phyloP scores from a whole-genome alignment of 805 yeast genomes.

The Kluyveromyces aestuarii region DNA sequence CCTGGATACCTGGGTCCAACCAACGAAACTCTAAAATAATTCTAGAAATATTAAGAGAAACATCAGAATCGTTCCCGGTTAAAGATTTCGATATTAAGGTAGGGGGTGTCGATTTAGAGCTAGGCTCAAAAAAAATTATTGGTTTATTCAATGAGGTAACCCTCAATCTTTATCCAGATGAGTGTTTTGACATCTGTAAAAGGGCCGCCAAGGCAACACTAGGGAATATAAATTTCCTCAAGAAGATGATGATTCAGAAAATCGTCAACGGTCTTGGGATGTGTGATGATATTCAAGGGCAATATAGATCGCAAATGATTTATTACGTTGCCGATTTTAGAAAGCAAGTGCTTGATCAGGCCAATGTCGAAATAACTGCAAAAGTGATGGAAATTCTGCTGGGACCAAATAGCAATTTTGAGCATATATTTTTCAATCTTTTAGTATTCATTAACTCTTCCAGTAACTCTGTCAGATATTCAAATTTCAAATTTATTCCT shows the following conservation, averaged over 20 bases:
- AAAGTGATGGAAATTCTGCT: not conserved
- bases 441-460: not conserved
- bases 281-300: not conserved
- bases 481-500: not conserved
- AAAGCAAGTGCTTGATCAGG: not conserved
- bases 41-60: not conserved
- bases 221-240: not conserved
- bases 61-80: not conserved
- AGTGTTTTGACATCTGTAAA: not conserved
- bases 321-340: not conserved
- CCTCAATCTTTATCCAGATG: not conserved
- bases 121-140: not conserved
- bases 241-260: not conserved
- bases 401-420: not conserved
- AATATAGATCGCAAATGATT: not conserved
- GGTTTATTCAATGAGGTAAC: not conserved
- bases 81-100: not conserved
- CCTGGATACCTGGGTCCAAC: not conserved
- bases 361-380: not conserved
- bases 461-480: not conserved
- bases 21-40: not conserved
- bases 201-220: not conserved
- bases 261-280: not conserved
- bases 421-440: not conserved
- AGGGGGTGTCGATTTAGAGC: not conserved